phyloP scores from a whole-genome alignment of 495 filamentous ascomycete species.

The Neurospora hispaniola region DNA sequence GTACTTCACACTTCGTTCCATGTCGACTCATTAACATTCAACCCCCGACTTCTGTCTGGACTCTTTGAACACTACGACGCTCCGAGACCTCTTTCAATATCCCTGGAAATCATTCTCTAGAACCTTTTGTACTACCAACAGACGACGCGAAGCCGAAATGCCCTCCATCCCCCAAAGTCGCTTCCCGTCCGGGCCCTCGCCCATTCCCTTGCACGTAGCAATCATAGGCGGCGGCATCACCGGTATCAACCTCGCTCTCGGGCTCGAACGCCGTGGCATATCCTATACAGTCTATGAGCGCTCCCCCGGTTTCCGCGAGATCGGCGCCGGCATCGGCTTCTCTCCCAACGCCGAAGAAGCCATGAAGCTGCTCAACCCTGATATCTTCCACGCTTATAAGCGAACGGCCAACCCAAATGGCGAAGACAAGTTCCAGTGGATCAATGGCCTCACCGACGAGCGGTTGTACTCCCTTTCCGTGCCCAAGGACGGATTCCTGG shows the following conservation, averaged over 20 bases:
- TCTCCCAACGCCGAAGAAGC: conserved; percentile 47
- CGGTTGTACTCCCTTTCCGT: conserved; percentile 25
- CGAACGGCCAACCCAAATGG: conserved; percentile 26
- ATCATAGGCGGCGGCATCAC: conserved; percentile 54
- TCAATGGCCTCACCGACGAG: conserved; percentile 26
- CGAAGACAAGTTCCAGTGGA: conserved; percentile 35
- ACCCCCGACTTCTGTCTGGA: not conserved
- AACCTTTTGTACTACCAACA: not conserved
- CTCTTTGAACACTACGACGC: not conserved
- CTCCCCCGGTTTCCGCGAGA: conserved; percentile 38
- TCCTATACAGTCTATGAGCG: conserved; percentile 47
- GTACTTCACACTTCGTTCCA: not conserved
- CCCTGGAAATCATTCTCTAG: too few species aligned
- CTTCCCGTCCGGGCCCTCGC: conserved; percentile 13
- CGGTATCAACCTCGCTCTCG: conserved; percentile 45
- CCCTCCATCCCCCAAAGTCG: not conserved
- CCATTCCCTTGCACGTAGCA: conserved; percentile 29
- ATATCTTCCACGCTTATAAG: conserved; percentile 23
- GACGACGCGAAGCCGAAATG: conserved; percentile 3
- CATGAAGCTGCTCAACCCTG: conserved; percentile 38
- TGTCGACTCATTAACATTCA: not conserved
- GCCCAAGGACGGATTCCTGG: conserved; percentile 32
- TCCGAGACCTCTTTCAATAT: not conserved
- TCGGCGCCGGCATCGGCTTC: conserved; percentile 51
- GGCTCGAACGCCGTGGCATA: conserved; percentile 40